phyloP scores from a whole-genome alignment of 495 filamentous ascomycete genomes.

The Penicillium turbatum region DNA sequence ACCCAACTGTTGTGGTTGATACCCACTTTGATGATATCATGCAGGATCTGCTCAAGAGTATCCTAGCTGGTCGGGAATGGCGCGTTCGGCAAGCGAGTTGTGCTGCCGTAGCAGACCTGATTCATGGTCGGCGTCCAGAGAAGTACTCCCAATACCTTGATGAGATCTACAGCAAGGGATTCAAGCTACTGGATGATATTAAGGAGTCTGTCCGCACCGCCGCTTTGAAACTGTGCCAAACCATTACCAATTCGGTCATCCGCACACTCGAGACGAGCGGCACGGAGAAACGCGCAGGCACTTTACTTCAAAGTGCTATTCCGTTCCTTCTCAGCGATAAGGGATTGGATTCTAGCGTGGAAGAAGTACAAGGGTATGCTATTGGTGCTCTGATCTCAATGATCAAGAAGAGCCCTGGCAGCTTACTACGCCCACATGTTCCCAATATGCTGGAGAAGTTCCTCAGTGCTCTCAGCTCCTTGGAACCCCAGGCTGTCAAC shows the following conservation, averaged over 20 bases:
- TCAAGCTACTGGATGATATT: slow-evolving; percentile 86
- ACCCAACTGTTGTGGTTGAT: slow-evolving; percentile 67
- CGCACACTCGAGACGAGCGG: slow-evolving; percentile 79
- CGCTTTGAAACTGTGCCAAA: slow-evolving; percentile 74
- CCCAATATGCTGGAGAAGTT: slow-evolving; percentile 76
- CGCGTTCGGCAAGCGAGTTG: slow-evolving; percentile 87
- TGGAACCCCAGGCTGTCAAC: slow-evolving; percentile 84
- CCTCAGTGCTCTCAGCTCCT: slow-evolving; percentile 71
- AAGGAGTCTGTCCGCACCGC: slow-evolving; percentile 82
- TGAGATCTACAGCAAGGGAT: slow-evolving; percentile 74
- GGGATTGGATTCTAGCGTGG: slow-evolving; percentile 78
- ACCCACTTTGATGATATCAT: slow-evolving; percentile 80
- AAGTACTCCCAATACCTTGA: slow-evolving; percentile 80
- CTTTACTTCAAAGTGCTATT: slow-evolving; percentile 76
- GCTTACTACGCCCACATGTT: slow-evolving; percentile 70
- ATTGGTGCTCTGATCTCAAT: slow-evolving; percentile 78
- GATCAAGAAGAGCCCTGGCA: slow-evolving; percentile 74
- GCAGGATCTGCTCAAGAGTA: slow-evolving; percentile 75
- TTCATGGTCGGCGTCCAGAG: slow-evolving; percentile 67
- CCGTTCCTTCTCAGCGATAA: slow-evolving; percentile 88
- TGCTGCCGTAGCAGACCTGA: slow-evolving; percentile 79
- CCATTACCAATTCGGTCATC: slow-evolving; percentile 75
- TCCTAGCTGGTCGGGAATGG: slow-evolving; percentile 82
- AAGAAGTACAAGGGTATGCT: slow-evolving; percentile 74
- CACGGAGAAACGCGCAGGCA: slow-evolving; percentile 61